Evolutionary conservation across 1,284 basidiomycete genomes (phyloP).

Genomic region (Puccinia brachypodii): DNA sequence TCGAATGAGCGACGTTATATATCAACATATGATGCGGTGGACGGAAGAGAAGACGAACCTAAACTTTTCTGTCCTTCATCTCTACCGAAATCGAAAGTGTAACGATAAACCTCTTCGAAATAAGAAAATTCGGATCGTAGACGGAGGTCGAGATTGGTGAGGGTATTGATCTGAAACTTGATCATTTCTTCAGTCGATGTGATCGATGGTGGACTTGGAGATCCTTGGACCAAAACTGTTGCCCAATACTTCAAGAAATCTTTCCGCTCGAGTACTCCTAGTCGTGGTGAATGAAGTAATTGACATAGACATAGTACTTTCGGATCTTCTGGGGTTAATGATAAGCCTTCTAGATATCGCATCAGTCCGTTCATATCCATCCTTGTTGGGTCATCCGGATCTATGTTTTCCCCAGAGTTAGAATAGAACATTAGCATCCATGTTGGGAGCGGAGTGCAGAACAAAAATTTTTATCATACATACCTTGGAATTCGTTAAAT

Average conservation of each 20-base stretch:
- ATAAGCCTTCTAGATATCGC: constrained; percentile 28
- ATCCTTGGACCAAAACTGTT: not conserved
- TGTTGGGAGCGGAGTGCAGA: not conserved
- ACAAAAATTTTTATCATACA: no score
- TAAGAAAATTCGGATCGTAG: constrained; percentile 28
- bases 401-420: no score
- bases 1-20: not conserved
- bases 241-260: constrained; percentile 26
- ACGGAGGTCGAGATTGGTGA: constrained; percentile 20
- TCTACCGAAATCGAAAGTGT: constrained; percentile 44
- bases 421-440: not conserved
- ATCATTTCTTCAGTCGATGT: constrained; percentile 3
- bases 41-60: not conserved
- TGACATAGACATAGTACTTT: constrained; percentile 45
- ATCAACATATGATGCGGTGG: no score
- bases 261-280: constrained; percentile 30
- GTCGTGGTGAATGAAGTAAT: constrained; percentile 21
- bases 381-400: constrained; percentile 17
- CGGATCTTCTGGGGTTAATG: constrained; percentile 39
- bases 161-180: constrained; percentile 19
- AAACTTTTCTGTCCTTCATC: constrained; percentile 49
- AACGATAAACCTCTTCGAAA: constrained; percentile 47
- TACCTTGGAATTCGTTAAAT: constrained; percentile 46
- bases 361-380: constrained; percentile 46
- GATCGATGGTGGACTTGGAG: not conserved